Base-by-base conservation (phyloP, 2,329 filamentous ascomycete genomes). In the Fusarium buxicola region DNA sequence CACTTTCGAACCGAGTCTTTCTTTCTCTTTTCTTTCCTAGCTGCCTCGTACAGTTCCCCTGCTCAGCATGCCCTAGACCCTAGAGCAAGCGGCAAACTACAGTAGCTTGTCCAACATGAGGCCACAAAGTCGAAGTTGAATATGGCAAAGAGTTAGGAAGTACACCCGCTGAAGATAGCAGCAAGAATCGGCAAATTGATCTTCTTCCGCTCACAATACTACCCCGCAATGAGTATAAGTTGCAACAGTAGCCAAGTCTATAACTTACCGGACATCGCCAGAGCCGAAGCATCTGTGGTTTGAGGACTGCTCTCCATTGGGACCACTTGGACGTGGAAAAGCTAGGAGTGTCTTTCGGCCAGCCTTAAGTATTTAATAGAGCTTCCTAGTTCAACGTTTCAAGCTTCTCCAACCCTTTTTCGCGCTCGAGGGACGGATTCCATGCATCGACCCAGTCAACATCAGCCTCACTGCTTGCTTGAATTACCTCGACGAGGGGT, bases 301-400 rank as follows among this genome's bases (percentile, higher is more conserved):
- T 64, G 1, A 73, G 53, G 2, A 78, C 77, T 52, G 72, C 72
- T 30, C 65, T 72, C 63, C 77, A 77, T 47, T 79, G 77, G 36
- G 74, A 77, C 73, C 74, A 76, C 31, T 73, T 69, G 1, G 76
- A 74, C 0, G 75, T 77, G 1, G 77, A 77, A 52, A 69, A 79
- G 41, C 75, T 72, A 0, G 75, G 69, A 2, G 80, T 77, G 2
- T 84, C 81, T 25, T 65, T 59, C 2, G 47, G 27, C 3, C 40
- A 15, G 3, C 25, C 53, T 3, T 34, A 25, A 4, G 24, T 52
- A 8, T 54, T 31, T 4, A 49, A 35, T 2, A 57, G 28, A 2
- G 80, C 71, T 63, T 85, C 84, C 55, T 89, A 82, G 7, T 86
- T 81, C 34, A 92, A 87, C 68, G 90, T 86, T 13, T 63, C 59